A percentile compares a stretch with the other conserved stretches of the same genome.
These are phyloP conservation scores for Dispira parvispora DNA, from an alignment of 192 early-diverging fungal genomes.

Conservation along the genomic window DNA sequence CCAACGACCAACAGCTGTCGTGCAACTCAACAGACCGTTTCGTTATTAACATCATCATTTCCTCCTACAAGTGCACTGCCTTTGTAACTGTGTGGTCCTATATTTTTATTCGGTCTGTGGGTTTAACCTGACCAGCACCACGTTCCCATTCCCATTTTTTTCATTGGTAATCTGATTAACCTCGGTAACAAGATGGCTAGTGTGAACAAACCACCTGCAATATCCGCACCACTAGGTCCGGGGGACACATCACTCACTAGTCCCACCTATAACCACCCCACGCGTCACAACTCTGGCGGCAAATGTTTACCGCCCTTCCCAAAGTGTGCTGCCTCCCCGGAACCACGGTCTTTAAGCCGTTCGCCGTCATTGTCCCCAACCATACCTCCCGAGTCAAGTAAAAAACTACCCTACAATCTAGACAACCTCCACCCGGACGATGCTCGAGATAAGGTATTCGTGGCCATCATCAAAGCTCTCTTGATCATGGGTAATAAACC, in stretches of 20 bases:
- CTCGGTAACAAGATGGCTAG: too few species aligned
- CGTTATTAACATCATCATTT: too few species aligned
- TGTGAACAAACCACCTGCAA: too few species aligned
- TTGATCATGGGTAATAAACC: conserved; percentile 59
- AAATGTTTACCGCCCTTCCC: neutral
- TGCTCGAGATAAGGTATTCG: conserved; percentile 69
- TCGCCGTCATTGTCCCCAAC: neutral
- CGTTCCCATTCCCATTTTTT: too few species aligned
- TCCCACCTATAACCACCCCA: neutral
- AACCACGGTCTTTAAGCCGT: neutral
- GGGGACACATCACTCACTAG: neutral
- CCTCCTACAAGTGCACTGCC: too few species aligned
- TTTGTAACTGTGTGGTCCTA: too few species aligned
- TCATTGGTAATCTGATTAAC: too few species aligned
- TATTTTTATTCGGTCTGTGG: too few species aligned
- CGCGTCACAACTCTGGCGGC: neutral
- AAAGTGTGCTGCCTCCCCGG: neutral
- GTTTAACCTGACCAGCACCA: too few species aligned
- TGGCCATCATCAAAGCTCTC: conserved; percentile 70
- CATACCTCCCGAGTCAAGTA: neutral
- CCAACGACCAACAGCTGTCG: too few species aligned
- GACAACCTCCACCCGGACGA: conserved; percentile 50
- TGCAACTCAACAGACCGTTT: too few species aligned
- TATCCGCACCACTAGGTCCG: too few species aligned
- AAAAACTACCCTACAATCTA: conserved; percentile 9